Evolutionary conservation across 2,329 filamentous ascomycete genomes (phyloP).

Genomic region (Periglandula ipomoeae): DNA sequence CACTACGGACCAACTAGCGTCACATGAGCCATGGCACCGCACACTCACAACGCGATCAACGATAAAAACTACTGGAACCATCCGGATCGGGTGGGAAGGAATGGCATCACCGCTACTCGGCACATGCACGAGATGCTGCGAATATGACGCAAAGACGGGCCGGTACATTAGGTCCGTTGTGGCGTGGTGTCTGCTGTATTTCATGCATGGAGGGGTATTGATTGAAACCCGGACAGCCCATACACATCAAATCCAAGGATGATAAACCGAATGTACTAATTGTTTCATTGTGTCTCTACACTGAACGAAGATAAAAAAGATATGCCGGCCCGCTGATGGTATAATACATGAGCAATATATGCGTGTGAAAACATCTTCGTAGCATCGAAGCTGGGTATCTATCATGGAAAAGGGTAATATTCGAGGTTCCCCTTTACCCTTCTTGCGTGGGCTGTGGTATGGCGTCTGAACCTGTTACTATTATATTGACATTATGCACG

Average conservation of each 20-base stretch:
- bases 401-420: constrained; percentile 3
- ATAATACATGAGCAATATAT: neutral
- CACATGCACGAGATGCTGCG: neutral
- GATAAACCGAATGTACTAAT: too few species aligned
- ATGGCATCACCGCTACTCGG: neutral
- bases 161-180: neutral
- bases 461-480: neutral
- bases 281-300: too few species aligned
- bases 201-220: too few species aligned
- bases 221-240: too few species aligned
- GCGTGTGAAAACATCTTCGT: neutral
- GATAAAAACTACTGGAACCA: neutral
- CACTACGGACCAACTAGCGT: constrained; percentile 4
- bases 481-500: neutral
- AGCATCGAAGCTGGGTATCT: constrained; percentile 7
- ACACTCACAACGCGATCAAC: neutral
- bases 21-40: constrained; percentile 6
- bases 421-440: neutral
- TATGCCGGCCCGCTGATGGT: neutral
- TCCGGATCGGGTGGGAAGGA: too few species aligned
- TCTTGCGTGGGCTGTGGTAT: neutral
- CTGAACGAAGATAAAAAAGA: neutral
- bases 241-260: too few species aligned
- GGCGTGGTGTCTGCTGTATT: neutral
- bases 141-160: constrained; percentile 2